Conservation (phyloP, 768 basidiomycete species). For the Dacryopinax primogenitus region DNA sequence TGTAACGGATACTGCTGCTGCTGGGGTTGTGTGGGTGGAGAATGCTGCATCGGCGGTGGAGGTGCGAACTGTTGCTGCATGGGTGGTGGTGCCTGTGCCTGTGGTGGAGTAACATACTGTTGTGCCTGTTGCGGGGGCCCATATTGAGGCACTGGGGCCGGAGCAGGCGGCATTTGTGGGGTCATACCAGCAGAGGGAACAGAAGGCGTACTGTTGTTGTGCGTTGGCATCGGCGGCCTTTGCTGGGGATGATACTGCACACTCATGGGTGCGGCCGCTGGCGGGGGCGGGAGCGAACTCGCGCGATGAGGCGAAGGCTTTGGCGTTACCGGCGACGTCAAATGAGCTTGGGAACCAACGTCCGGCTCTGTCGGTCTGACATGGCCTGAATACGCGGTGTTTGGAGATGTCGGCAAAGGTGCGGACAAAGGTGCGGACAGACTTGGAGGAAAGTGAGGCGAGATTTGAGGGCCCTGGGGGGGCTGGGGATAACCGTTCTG, state of each 20-base stretch:
- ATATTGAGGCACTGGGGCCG: background rate
- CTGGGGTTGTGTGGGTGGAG: slow-evolving; percentile 12
- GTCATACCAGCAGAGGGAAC: background rate
- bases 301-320: background rate
- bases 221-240: background rate
- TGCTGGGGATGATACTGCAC: background rate
- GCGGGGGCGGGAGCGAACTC: background rate
- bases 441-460: slow-evolving; percentile 1
- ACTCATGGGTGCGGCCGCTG: background rate
- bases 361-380: slow-evolving; percentile 9
- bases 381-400: slow-evolving; percentile 9
- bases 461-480: background rate
- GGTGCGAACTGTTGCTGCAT: background rate
- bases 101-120: background rate
- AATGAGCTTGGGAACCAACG: background rate
- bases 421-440: slow-evolving; percentile 11
- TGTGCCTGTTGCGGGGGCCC: background rate
- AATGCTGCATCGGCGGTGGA: too few relatives aligned
- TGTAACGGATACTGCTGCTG: slow-evolving; percentile 7
- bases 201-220: background rate
- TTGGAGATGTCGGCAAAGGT: background rate
- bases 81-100: background rate
- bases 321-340: background rate
- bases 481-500: background rate
- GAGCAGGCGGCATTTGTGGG: background rate